These are phyloP conservation scores for Fusarium tjaetaba DNA, from an alignment of 2,329 filamentous ascomycete genomes.

Conservation along the genomic window DNA sequence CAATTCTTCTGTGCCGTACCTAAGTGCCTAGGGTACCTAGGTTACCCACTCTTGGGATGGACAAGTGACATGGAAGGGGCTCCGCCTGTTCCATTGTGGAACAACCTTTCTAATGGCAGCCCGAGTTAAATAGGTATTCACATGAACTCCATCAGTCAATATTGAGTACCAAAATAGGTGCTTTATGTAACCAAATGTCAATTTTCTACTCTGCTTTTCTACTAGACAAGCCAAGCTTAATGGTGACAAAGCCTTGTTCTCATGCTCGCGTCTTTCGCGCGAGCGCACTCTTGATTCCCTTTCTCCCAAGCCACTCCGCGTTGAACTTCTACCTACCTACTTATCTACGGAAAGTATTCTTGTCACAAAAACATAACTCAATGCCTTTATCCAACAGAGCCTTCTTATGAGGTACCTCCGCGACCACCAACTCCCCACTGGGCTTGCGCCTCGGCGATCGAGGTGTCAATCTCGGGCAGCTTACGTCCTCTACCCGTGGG, in stretches of 20 bases:
- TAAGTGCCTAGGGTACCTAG: background rate
- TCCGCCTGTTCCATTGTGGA: constrained; percentile 4
- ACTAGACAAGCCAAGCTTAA: background rate
- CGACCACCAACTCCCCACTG: background rate
- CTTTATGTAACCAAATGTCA: background rate
- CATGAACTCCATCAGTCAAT: background rate
- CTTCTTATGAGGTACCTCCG: background rate
- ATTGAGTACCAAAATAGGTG: background rate
- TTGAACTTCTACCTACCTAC: background rate
- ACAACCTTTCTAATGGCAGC: background rate
- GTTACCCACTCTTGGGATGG: background rate
- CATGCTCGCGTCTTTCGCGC: background rate
- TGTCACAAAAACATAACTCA: background rate
- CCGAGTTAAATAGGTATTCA: background rate
- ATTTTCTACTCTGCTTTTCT: background rate
- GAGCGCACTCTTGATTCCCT: background rate
- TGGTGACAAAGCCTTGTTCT: background rate
- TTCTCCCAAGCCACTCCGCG: background rate
- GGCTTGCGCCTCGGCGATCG: background rate
- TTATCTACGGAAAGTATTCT: background rate
- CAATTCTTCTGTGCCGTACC: background rate
- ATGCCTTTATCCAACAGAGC: background rate
- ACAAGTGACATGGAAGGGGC: background rate
- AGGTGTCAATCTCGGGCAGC: background rate
- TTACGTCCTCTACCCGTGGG: background rate